Base-by-base conservation (phyloP, 129 eudicot genomes). In the Gnaphalium uliginosum region DNA sequence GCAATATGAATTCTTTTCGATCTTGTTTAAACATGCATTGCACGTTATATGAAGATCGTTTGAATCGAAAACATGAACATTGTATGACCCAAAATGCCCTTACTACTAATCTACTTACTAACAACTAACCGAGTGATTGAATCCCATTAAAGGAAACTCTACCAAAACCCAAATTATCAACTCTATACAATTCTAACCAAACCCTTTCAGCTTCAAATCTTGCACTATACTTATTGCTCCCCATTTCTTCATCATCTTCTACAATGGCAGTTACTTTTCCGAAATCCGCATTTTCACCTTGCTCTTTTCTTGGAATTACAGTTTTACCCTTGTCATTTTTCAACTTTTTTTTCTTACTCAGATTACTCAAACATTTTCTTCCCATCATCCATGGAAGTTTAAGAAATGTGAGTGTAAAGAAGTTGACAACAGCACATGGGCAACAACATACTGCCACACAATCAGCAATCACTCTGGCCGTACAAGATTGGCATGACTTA, bases 121-220 rank as follows among this genome's bases (percentile, higher is more conserved):
- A 61, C 22, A 27, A 26, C 56, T 37, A 72, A 59, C 68, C 83
- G 22, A 79, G 79, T 56, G 89, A 81, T 8, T 83, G 92, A 46
- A 87, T 84, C 10, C 96, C 97, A 66, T 39, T 79, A 46, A 86
- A 93, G 18, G 98, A 90, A 72, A 93, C 96, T 84, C 98, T 90
- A 17, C 98, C 98, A 83, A 93, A 93, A 71, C 98, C 96, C 88
- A 90, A 76, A 82, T 90, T 84, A 76, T 90, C 96, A 79, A 87
- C 77, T 66, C 85, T 88, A 51, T 92, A 87, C 88, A 92, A 59
- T 71, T 92, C 98, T 33, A 87, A 81, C 94, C 96, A 93, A 1
- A 90, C 81, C 67, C 85, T 89, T 64, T 88, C 98, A 8, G 82
- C 90, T 66, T 86, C 94, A 85, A 81, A 66, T 65, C 82, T 79